Evolutionary conservation across 1,284 basidiomycete genomes (phyloP).

Genomic region (Fistulina hepatica): DNA sequence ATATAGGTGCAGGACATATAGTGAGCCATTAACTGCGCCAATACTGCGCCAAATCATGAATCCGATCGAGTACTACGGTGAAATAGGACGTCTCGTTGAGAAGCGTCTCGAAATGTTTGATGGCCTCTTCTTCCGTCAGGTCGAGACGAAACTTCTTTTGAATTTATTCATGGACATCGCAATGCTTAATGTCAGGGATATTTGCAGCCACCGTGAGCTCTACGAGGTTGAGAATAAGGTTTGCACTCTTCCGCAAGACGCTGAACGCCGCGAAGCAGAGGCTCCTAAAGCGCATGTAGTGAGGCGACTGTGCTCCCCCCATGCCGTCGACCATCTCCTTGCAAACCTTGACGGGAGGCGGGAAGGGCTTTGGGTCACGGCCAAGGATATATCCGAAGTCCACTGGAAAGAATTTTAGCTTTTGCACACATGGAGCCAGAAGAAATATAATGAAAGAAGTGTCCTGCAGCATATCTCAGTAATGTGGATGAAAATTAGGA

Average conservation of each 20-base stretch:
- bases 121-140: conserved; percentile 91
- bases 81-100: conserved; percentile 94
- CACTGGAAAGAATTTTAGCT: conserved; percentile 44
- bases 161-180: conserved; percentile 78
- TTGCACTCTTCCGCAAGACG: conserved; percentile 93
- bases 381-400: conserved; percentile 99
- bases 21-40: conserved; percentile 48
- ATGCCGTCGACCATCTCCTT: conserved; percentile 99
- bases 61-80: conserved; percentile 84
- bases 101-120: conserved; percentile 90
- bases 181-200: conserved; percentile 93
- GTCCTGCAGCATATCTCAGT: conserved; percentile 13
- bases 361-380: conserved; percentile 95
- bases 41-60: conserved; percentile 81
- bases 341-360: conserved; percentile 96
- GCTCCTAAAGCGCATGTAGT: conserved; percentile 91
- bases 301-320: conserved; percentile 88
- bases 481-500: conserved; percentile 91
- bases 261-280: conserved; percentile 96
- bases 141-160: conserved; percentile 96
- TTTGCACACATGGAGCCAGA: too few species aligned
- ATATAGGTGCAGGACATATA: too few species aligned
- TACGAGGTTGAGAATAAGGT: conserved; percentile 93
- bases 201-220: conserved; percentile 97
- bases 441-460: background rate